Evolutionary conservation across 2,329 filamentous ascomycete genomes (phyloP).

Genomic region (Fusarium setosum): DNA sequence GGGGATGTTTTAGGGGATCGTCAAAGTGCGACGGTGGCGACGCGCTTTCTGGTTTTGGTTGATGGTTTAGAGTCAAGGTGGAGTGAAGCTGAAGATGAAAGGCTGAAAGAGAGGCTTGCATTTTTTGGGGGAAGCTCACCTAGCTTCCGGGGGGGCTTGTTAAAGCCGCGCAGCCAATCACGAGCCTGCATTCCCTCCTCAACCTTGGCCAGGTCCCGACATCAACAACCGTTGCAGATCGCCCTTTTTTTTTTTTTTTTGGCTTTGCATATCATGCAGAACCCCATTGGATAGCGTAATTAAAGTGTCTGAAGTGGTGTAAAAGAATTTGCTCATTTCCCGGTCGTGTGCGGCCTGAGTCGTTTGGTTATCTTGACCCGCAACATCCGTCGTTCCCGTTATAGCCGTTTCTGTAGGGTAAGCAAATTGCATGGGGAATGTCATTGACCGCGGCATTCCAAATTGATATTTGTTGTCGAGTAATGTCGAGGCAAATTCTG

Average conservation of each 20-base stretch:
- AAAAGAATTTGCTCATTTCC: not conserved
- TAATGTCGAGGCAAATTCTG: no score
- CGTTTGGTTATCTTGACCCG: not conserved
- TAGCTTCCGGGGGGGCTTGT: conserved; percentile 21
- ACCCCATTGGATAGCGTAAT: not conserved
- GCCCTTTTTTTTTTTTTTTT: not conserved
- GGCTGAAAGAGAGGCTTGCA: conserved; percentile 40
- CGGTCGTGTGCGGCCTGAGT: not conserved
- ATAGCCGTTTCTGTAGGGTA: not conserved
- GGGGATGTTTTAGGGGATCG: no score
- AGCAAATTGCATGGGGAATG: not conserved
- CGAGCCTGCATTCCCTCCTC: not conserved
- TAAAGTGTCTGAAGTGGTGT: not conserved
- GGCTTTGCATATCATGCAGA: not conserved
- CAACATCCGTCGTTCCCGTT: not conserved
- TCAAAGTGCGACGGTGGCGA: not conserved
- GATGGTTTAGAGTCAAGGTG: conserved; percentile 6
- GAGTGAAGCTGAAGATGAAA: conserved; percentile 35
- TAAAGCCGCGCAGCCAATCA: conserved; percentile 36
- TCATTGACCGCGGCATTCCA: not conserved
- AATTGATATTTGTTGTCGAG: no score
- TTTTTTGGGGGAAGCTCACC: conserved; percentile 34
- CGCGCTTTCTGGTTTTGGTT: conserved; percentile 7
- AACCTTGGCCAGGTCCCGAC: not conserved
- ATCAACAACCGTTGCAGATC: not conserved